Evolutionary conservation across 768 basidiomycete species (phyloP), one percentile per base, ranked within the genome.

Genomic region (Kwoniella botswanensis): DNA sequence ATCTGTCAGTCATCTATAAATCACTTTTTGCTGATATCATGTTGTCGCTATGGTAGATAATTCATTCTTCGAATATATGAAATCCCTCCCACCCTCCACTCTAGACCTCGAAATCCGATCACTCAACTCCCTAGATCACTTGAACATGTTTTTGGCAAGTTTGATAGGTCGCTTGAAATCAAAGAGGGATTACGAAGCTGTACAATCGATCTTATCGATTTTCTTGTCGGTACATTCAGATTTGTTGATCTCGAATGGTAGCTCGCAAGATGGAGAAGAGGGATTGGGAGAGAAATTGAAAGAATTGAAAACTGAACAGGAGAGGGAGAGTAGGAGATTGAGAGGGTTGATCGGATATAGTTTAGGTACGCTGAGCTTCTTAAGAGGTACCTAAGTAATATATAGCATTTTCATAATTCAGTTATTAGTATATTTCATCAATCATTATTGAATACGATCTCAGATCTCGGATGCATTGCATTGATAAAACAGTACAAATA

Each of bases 161-260:
- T 86, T 98, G 26, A 88, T 86, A 12, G 88, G 85, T 65, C 90
- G 96, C 3, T 86, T 98, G 29, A 84, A 82, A 43, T 92, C 92
- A 7, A 92, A 90, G 74, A 88, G 89, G 59, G 97, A 99, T 84
- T 98, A 97, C 78, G 97, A 99, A 83, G 94, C 93, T 13, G 92
- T 96, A 3, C 94, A 98, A 82, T 88, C 94, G 0, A 86, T 95
- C 79, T 87, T 94, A 76, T 90, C 87, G 73, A 91, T 96, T 1
- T 93, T 97, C 82, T 84, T 98, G 53, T 88, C 89, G 18, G 87
- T 92, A 63, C 95, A 98, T 79, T 91, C 90, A 3, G 94, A 98
- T 66, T 85, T 90, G 0, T 84, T 98, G 41, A 86, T 93, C 42
- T 79, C 71, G 22, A 92, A 92, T 79, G 46, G 46, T 50, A 15